A percentile compares a stretch with the other conserved stretches of the same genome.
Conservation (phyloP, 2,329 filamentous ascomycete genomes). For the Penicillium sclerotiorum region DNA sequence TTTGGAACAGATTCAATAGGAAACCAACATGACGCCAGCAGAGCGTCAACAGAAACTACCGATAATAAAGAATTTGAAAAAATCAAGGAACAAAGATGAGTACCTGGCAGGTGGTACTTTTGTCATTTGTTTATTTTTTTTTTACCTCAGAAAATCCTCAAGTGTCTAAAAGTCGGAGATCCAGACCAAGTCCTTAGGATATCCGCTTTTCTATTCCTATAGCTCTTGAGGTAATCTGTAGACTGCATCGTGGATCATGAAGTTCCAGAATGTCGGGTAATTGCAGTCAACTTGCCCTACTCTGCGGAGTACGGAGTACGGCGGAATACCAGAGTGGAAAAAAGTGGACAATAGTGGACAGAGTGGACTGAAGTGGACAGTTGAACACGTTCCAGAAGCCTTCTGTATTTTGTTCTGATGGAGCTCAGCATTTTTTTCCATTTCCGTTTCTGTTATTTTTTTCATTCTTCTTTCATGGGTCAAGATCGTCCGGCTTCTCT, state of each 20-base stretch:
- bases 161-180: no score
- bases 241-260: conserved; percentile 21
- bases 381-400: conserved; percentile 26
- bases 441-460: not conserved
- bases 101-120: not conserved
- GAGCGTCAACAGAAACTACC: no score
- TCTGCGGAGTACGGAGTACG: conserved; percentile 13
- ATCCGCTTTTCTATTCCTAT: no score
- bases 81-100: not conserved
- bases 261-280: conserved; percentile 15
- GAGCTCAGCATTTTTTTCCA: not conserved
- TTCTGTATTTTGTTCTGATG: no score
- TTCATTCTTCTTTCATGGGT: conserved; percentile 3
- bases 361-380: not conserved
- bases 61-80: no score
- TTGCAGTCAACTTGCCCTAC: conserved; percentile 1
- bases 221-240: no score
- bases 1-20: no score
- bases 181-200: no score
- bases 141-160: no score
- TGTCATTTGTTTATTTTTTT: not conserved
- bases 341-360: not conserved
- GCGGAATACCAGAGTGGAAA: conserved; percentile 14
- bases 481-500: conserved; percentile 27
- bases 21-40: not conserved